Base-by-base conservation (phyloP, 2,329 filamentous ascomycete species). In the Penicillium sp. region DNA sequence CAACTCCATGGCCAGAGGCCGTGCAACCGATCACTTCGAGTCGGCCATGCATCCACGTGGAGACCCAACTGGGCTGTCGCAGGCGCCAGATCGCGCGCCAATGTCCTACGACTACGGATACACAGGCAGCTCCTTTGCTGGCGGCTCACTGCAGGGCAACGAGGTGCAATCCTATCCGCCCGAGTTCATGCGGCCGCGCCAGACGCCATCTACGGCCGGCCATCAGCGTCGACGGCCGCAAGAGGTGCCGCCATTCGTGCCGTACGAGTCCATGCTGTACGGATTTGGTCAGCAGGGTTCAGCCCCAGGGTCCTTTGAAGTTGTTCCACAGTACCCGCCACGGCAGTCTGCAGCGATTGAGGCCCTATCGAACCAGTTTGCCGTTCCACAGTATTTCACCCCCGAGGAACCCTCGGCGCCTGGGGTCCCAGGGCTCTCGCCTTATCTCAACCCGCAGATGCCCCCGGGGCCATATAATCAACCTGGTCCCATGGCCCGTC, bases 331-430 rank as follows among this genome's bases (percentile, higher is more conserved):
- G 68, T 95, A 91, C 77, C 82, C 86, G 67, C 78, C 85, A 62
- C 86, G 88, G 78, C 89, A 91, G 68, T 83, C 87, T 75, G 84
- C 88, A 80, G 84, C 83, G 55, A 84, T 94, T 75, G 88, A 91
- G 70, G 89, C 91, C 75, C 80, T 92, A 71, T 78, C 85, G 68
- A 85, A 75, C 68, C 81, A 81, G 69, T 84, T 91, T 72, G 81
- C 83, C 55, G 81, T 87, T 68, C 80, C 87, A 76, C 87, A 88
- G 67, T 96, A 94, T 78, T 92, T 91, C 74, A 69, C 77, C 63
- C 75, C 82, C 63, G 80, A 79, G 73, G 87, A 89, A 68, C 79
- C 86, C 68, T 78, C 83, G 62, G 86, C 80, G 67, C 78, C 86
- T 52, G 80, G 81, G 61, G 76, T 87, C 26, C 75, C 73, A 70